Evolutionary conservation across 2,329 filamentous ascomycete species (phyloP).

Genomic region (Bipolaris oryzae): DNA sequence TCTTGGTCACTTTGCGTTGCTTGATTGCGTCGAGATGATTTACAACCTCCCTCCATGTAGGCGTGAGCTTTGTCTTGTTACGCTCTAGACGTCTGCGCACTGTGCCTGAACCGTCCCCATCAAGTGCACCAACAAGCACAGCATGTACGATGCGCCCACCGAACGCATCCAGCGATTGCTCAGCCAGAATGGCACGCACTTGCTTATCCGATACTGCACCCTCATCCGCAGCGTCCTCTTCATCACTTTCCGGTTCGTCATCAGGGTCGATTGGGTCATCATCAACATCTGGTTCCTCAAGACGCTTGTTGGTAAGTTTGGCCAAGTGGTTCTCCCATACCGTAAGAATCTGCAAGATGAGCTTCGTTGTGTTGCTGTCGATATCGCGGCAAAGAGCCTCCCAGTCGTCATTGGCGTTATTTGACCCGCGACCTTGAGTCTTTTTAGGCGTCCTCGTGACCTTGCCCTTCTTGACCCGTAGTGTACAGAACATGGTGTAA

Average conservation of each 20-base stretch:
- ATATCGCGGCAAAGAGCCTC: conserved; percentile 73
- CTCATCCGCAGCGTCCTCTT: conserved; percentile 57
- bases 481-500: conserved; percentile 76
- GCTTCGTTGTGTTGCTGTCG: conserved; percentile 64
- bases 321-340: conserved; percentile 72
- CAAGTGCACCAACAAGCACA: conserved; percentile 75
- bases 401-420: conserved; percentile 53
- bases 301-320: conserved; percentile 42
- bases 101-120: conserved; percentile 57
- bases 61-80: conserved; percentile 80
- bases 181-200: conserved; percentile 74
- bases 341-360: conserved; percentile 78
- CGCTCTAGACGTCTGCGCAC: conserved; percentile 74
- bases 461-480: conserved; percentile 59
- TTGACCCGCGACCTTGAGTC: conserved; percentile 26
- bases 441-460: conserved; percentile 42
- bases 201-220: conserved; percentile 57
- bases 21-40: conserved; percentile 72
- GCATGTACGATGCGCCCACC: conserved; percentile 84
- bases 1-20: conserved; percentile 48
- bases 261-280: conserved; percentile 74
- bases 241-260: conserved; percentile 65
- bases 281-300: conserved; percentile 63
- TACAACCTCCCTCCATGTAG: conserved; percentile 84
- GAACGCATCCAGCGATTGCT: conserved; percentile 84